A percentile compares a stretch with the other conserved stretches of the same genome.
phyloP scores from a whole-genome alignment of 805 yeast species.

The Starmerella vaccinii region DNA sequence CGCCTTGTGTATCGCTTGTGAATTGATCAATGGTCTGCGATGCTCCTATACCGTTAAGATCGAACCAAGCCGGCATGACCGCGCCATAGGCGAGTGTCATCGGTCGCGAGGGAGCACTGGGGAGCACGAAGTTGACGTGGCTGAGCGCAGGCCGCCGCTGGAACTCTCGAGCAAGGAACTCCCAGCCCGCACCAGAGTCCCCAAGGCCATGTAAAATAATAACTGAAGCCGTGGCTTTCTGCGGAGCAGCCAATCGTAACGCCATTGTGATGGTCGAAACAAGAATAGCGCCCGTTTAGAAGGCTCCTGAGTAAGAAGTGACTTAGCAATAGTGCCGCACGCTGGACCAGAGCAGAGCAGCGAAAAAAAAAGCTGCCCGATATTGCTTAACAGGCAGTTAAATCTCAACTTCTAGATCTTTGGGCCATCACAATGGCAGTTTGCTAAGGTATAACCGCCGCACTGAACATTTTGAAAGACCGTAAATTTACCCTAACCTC shows the following conservation, averaged over 20 bases:
- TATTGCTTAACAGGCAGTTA: no score
- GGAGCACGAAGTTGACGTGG: constrained; percentile 68
- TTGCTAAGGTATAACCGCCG: no score
- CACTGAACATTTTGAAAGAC: no score
- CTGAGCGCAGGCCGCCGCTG: constrained; percentile 36
- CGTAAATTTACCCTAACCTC: no score
- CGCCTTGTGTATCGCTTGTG: constrained; percentile 34
- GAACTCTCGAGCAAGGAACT: constrained; percentile 60
- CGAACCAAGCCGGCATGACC: constrained; percentile 80
- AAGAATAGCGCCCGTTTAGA: no score
- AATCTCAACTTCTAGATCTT: no score
- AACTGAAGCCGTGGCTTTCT: constrained; percentile 49
- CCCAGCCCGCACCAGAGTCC: constrained; percentile 85
- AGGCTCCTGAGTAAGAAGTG: no score
- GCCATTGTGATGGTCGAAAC: not conserved
- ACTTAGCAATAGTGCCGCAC: no score
- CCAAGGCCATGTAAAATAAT: constrained; percentile 87
- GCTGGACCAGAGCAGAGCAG: no score
- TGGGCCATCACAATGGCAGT: no score
- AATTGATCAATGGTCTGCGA: not conserved
- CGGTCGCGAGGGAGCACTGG: constrained; percentile 72
- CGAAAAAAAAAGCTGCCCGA: no score
- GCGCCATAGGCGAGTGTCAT: constrained; percentile 52
- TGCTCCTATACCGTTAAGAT: constrained; percentile 37
- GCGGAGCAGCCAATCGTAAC: constrained; percentile 34